A percentile compares a stretch with the other conserved stretches of the same genome.
Evolutionary conservation across 2,329 filamentous ascomycete species (phyloP).

Genomic region (Fusarium oligoseptatum): DNA sequence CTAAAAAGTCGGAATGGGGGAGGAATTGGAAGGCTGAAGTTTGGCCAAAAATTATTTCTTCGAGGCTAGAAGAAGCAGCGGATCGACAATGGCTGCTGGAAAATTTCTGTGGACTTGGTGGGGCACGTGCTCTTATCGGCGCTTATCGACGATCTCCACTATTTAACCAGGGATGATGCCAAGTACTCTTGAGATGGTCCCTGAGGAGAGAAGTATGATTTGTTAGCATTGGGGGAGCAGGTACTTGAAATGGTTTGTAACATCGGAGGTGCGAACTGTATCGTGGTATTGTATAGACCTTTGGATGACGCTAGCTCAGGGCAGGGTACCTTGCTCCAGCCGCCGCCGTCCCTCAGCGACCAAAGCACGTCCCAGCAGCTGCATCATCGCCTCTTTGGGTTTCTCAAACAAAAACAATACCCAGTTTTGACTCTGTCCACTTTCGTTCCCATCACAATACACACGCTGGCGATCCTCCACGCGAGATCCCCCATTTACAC

Average conservation of each 20-base stretch:
- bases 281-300: not conserved
- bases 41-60: conserved; percentile 29
- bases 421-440: not conserved
- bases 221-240: not conserved
- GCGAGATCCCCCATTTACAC: not conserved
- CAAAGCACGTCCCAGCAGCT: conserved; percentile 7
- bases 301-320: conserved; percentile 1
- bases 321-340: conserved; percentile 1
- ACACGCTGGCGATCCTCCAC: not conserved
- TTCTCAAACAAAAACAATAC: conserved; percentile 33
- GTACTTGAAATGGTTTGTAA: not conserved
- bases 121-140: conserved; percentile 38
- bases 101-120: conserved; percentile 47
- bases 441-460: not conserved
- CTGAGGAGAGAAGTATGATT: not conserved
- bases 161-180: not conserved
- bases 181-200: not conserved
- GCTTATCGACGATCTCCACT: conserved; percentile 29
- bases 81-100: conserved; percentile 29
- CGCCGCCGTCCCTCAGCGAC: conserved; percentile 23
- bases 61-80: conserved; percentile 7
- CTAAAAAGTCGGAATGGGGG: conserved; percentile 9
- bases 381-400: conserved; percentile 22
- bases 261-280: not conserved
- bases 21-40: conserved; percentile 12